Base-by-base conservation (phyloP, 768 basidiomycete genomes). In the Erythrobasidium yunnanense region DNA sequence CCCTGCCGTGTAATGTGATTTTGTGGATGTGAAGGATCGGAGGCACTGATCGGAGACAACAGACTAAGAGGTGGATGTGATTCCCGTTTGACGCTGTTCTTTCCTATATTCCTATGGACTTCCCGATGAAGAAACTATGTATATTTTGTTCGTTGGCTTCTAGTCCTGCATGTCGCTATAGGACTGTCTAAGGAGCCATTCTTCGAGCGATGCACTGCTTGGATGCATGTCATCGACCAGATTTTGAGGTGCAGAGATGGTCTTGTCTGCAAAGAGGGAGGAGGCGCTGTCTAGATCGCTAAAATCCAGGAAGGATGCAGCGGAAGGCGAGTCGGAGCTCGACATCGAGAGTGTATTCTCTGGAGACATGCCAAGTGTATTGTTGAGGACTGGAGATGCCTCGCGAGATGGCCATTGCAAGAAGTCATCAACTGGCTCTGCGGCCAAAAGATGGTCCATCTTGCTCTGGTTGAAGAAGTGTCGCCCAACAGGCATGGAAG, bases 171-270 rank as follows among this genome's bases (percentile, higher is more conserved):
- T n/a, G n/a, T n/a, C n/a, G n/a, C n/a, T n/a, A n/a, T n/a, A 27
- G 25, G 55, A 23, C 42, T 62, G 58, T 32, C 46, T 62, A 34
- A 27, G 18, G 2, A 63, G 6, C 60, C 60, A 63, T 18, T 63
- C 60, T 38, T 63, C 47, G 18, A 63, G 46, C 4, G n/a, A 49
- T 18, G 60, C 42, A n/a, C n/a, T n/a, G n/a, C n/a, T n/a, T n/a
- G 11, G 42, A 22, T 5, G 60, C 47, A 3, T 25, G 33, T 27
- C 52, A 30, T 38, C 27, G 27, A 18, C 60, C 56, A 58, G 35
- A 29, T 42, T n/a, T n/a, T 42, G 11, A 42, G n/a, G 38, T n/a
- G 38, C 38, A n/a, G 38, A 11, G 11, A 42, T 42, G 11, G 60
- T 63, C 29, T 51, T 51, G 27, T 63, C 49, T 2, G 45, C 60